Percentiles rank a stretch among this genome's conserved stretches.
These are phyloP conservation scores for Annulohypoxylon bovei DNA, from an alignment of 495 filamentous ascomycete genomes.

Conservation along the genomic window DNA sequence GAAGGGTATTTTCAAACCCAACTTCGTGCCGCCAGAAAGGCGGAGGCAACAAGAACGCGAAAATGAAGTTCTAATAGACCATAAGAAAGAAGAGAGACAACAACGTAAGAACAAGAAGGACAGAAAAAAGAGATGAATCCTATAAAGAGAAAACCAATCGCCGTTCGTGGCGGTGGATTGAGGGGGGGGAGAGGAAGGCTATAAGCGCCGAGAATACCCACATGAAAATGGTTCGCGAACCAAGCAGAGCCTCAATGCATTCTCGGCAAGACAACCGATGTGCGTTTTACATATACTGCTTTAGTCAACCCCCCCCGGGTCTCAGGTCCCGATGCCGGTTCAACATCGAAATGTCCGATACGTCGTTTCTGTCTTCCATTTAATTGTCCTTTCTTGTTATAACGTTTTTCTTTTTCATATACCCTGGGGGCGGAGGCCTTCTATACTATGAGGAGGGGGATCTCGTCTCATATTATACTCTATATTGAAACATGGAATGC, in stretches of 20 bases:
- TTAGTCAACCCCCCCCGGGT: neutral
- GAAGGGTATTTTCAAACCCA: conserved; percentile 5
- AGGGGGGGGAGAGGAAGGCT: conserved; percentile 11
- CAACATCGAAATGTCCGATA: neutral
- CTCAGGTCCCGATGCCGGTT: conserved; percentile 17
- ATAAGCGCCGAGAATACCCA: conserved; percentile 26
- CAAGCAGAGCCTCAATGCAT: conserved; percentile 7
- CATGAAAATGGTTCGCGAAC: conserved; percentile 31
- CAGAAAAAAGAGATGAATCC: neutral
- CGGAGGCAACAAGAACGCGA: neutral
- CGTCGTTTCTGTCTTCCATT: conserved; percentile 14
- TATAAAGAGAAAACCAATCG: neutral
- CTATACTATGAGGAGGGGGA: neutral
- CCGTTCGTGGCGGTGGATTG: neutral
- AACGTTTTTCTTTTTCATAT: neutral
- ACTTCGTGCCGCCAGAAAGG: conserved; percentile 16
- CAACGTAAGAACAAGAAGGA: conserved; percentile 5
- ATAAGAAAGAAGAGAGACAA: conserved; percentile 31
- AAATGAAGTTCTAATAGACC: conserved; percentile 18
- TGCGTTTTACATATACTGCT: neutral
- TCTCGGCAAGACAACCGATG: conserved; percentile 14
- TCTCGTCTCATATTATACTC: neutral
- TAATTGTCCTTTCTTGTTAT: conserved; percentile 17
- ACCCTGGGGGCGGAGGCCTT: neutral
- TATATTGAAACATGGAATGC: conserved; percentile 14